A percentile compares a stretch with the other conserved stretches of the same genome.
phyloP scores from a whole-genome alignment of 1,284 basidiomycete species.

The Takashimella koratensis region DNA sequence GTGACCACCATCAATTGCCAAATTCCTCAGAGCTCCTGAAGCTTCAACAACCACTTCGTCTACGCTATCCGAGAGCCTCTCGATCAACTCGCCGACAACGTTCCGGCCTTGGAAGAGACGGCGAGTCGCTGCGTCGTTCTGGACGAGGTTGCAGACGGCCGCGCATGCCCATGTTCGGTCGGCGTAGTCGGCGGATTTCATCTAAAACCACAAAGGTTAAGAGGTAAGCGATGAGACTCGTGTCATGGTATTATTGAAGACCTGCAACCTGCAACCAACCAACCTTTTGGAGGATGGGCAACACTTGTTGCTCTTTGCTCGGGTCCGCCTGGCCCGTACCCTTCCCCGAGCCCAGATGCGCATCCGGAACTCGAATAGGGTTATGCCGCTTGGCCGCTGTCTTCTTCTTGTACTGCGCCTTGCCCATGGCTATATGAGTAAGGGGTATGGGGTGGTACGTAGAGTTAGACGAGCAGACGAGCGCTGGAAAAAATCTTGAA shows the following conservation, averaged over 20 bases:
- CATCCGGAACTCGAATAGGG: conserved; percentile 84
- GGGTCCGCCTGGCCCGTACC: conserved; percentile 37
- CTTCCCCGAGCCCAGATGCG: conserved; percentile 71
- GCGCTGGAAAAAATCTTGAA: too few relatives aligned
- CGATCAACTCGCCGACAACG: conserved; percentile 79
- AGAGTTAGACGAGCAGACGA: too few relatives aligned
- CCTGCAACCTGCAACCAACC: conserved; percentile 12
- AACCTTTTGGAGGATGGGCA: conserved; percentile 84
- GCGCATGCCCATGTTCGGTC: conserved; percentile 92
- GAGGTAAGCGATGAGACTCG: too few relatives aligned
- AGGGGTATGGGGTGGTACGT: background rate
- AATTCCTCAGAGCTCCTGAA: conserved; percentile 79
- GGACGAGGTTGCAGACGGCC: conserved; percentile 82
- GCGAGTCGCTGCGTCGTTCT: conserved; percentile 80
- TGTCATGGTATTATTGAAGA: background rate
- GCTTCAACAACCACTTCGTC: conserved; percentile 85
- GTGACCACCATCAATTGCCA: conserved; percentile 88
- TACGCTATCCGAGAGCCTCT: conserved; percentile 72
- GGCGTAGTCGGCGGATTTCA: conserved; percentile 58
- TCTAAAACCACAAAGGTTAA: conserved; percentile 19
- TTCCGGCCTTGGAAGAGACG: conserved; percentile 85
- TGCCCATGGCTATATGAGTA: conserved; percentile 65
- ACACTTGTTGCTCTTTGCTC: conserved; percentile 69
- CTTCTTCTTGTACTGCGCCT: conserved; percentile 72
- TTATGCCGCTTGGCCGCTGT: conserved; percentile 71